Evolutionary conservation across 352 stramenopile genomes (phyloP).

Genomic region (Phytophthora citricola): DNA sequence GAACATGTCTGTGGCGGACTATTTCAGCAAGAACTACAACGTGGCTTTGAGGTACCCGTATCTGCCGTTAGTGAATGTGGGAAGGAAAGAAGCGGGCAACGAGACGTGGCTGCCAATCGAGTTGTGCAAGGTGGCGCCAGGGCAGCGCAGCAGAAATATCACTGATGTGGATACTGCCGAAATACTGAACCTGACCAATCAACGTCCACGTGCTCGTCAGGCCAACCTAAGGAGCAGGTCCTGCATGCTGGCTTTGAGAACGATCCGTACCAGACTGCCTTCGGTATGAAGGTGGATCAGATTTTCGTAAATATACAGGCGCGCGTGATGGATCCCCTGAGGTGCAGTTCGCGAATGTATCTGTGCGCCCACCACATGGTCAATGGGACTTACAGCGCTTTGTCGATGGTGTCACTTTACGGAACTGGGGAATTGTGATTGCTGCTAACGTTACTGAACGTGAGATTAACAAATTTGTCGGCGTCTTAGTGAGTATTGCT

Average conservation of each 20-base stretch:
- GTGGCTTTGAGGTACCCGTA: slow-evolving; percentile 60
- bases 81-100: slow-evolving; percentile 40
- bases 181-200: slow-evolving; percentile 72
- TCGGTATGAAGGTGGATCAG: slow-evolving; percentile 61
- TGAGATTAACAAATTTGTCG: slow-evolving; percentile 45
- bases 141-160: slow-evolving; percentile 71
- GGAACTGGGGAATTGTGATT: slow-evolving; percentile 64
- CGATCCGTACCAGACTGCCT: slow-evolving; percentile 63
- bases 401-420: slow-evolving; percentile 45
- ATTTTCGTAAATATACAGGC: slow-evolving; percentile 50
- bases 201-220: slow-evolving; percentile 47
- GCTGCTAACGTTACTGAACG: slow-evolving; percentile 35
- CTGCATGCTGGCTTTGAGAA: slow-evolving; percentile 69
- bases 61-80: slow-evolving; percentile 78
- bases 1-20: slow-evolving; percentile 51
- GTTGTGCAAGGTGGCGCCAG: slow-evolving; percentile 69
- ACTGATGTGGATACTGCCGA: slow-evolving; percentile 82
- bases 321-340: slow-evolving; percentile 59
- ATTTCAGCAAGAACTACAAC: slow-evolving; percentile 64
- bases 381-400: slow-evolving; percentile 74
- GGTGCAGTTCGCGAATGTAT: slow-evolving; percentile 66
- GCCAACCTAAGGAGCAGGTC: slow-evolving; percentile 60
- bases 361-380: slow-evolving; percentile 60
- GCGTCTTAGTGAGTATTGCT: slow-evolving; percentile 34
- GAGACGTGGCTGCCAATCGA: slow-evolving; percentile 81